Evolutionary conservation across 345 rosid genomes (phyloP), one percentile per base, ranked within the genome.

Genomic region (Litchi chinensis): DNA sequence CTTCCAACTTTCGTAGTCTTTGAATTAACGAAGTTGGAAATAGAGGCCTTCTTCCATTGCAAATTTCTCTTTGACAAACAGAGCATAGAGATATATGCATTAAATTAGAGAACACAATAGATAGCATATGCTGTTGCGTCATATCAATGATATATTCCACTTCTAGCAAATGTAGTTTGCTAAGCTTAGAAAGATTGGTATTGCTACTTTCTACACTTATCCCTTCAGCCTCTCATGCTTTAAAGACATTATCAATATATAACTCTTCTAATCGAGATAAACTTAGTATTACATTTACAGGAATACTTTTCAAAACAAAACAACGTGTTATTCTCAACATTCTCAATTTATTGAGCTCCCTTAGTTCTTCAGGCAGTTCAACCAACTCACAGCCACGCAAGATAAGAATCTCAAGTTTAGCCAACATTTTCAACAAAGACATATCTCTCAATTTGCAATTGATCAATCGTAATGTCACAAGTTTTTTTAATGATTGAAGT

Each of bases 21-120:
- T 18, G 74, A 41, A 68, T 5, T 50, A 79, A 68, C 50, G 60
- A 62, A 22, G 70, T 56, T 18, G 76, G 70, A 60, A 78, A 46
- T 62, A 78, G 28, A 16, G 32, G 28, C 28, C 13, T 26, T 26
- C 28, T 1, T 26, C 1, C 1, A 26, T 26, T 26, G 28, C 28
- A 26, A 26, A 26, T 26, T 26, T 26, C 28, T 26, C 28, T 26
- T 26, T 26, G 1, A 26, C 1, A 1, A 26, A 26, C 28, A 26
- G 28, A 26, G 28, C 1, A 1, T 26, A 26, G 1, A 26, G 28
- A 26, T 26, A 26, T 0, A 26, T 26, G 28, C 28, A 26, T 26
- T 26, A 26, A 26, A 26, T 26, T 26, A 26, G 28, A 26, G 28
- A 26, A 26, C 1, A 1, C 28, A 26, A 1, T 26, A 1, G 28